Evolutionary conservation across 1,284 basidiomycete genomes (phyloP).

Genomic region (Heterobasidion irregulare): DNA sequence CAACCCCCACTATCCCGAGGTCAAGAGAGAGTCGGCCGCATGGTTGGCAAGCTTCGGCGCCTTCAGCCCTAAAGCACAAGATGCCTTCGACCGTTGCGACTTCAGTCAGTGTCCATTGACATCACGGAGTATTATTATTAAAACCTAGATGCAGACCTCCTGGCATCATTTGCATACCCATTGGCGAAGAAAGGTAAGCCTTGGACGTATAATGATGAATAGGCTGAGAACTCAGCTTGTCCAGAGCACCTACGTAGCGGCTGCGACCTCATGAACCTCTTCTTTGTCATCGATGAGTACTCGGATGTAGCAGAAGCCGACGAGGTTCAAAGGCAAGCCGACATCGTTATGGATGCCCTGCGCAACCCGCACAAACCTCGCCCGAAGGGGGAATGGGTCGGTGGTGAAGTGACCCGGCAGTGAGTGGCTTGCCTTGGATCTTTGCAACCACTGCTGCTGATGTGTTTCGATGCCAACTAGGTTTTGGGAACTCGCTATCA

Average conservation of each 20-base stretch:
- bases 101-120: constrained; percentile 10
- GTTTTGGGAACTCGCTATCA: constrained; percentile 29
- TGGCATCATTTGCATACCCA: constrained; percentile 14
- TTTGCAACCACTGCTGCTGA: background rate
- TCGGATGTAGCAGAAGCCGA: constrained; percentile 21
- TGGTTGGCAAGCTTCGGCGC: constrained; percentile 14
- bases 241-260: constrained; percentile 11
- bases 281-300: constrained; percentile 28
- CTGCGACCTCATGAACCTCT: constrained; percentile 25
- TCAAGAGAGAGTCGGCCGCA: constrained; percentile 11
- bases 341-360: constrained; percentile 26
- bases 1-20: constrained; percentile 12
- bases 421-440: constrained; percentile 11
- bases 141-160: constrained; percentile 7
- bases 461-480: constrained; percentile 13
- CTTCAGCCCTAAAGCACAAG: constrained; percentile 13
- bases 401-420: constrained; percentile 18
- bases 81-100: constrained; percentile 15
- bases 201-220: background rate
- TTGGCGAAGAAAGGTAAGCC: constrained; percentile 9
- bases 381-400: constrained; percentile 16
- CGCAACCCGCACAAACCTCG: constrained; percentile 16
- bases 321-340: constrained; percentile 12
- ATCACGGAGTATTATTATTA: background rate
- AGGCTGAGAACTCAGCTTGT: background rate